Evolutionary conservation across 2,329 filamentous ascomycete genomes (phyloP), one percentile per base, ranked within the genome.

Genomic region (Talaromyces amestolkiae): DNA sequence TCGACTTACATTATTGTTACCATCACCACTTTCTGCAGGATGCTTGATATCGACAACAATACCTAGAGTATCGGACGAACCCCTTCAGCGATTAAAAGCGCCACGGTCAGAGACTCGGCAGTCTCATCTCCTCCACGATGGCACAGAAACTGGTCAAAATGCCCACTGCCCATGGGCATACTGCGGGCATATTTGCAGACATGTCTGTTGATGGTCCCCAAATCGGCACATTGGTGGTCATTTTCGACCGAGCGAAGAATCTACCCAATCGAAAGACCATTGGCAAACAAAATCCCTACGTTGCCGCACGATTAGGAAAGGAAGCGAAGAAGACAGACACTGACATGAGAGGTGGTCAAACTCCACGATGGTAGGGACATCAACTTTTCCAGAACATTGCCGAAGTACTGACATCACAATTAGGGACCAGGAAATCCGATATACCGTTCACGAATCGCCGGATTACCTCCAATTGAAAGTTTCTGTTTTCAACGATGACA

Each of bases 281-380:
- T 83, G 95, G 95, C 64, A 99, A 99, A 81, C 95, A 99, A 81
- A 93, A 98, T 76, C 94, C 95, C 0, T 99, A 98, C 79, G 97
- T 93, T 79, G 95, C 95, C 43, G 93, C 93, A 37, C 86, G 95
- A 63, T 81, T 99, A 54, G 95, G 94, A 39, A 99, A 99, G 78
- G 93, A 98, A 79, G 95, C 95, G 58, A 96, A 96, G 82, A 97
- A 97, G 84, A 99, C 95, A 2, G 90, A 90, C 47, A 97, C 94
- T 4, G 95, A 99, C 78, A 89, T 94, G 72, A 86, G 95, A 74
- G 95, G 95, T 69, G 95, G 95, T 49, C 95, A 99, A 80, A 98
- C 95, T 45, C 95, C 95, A 8, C 89, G 87, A 85, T 99, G 95
- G 95, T 97, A 86, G 66, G 35, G 67, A 17, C 8, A 39, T 56